Evolutionary conservation across 2,329 filamentous ascomycete species (phyloP), one percentile per base, ranked within the genome.

Genomic region (Lachnellula arida): DNA sequence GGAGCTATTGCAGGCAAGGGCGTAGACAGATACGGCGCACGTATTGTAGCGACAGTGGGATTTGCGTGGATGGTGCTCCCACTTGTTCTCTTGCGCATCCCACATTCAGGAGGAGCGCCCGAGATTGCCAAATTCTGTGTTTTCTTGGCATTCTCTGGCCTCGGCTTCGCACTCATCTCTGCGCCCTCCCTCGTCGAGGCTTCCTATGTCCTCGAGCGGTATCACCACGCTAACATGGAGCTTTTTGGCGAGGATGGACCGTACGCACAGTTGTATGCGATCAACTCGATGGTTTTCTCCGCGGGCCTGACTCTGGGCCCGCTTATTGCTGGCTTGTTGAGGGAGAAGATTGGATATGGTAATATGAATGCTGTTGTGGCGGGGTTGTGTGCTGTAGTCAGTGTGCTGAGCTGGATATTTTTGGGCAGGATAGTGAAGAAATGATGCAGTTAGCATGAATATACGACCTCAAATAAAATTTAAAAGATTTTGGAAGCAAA

Each of bases 211-310:
- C 75, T 85, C 1, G 76, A 81, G 59, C 76, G 74, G 43, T 85
- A 81, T 62, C 76, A 81, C 57, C 72, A 76, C 46, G 76, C 76
- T 1, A 86, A 85, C 54, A 73, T 73, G 1, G 76, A 75, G 0
- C 72, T 81, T 50, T 86, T 85, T 60, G 79, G 81, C 0, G 69
- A 73, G 1, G 73, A 78, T 4, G 80, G 80, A 0, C 83, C 84
- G 0, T 86, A 86, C 64, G 84, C 83, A 2, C 85, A 87, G 68
- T 73, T 87, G 0, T 88, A 86, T 66, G 83, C 81, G 2, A 72
- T 87, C 56, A 85, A 82, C 62, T 82, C 78, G n/a, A 78, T 86
- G 74, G 76, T 82, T 0, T 87, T 84, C 67, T 80, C 78, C 57
- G 70, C 74, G 0, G 85, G 85, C 0, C 69, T 87, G 51, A 79